These are phyloP conservation scores for Neurospora africana DNA, from an alignment of 495 filamentous ascomycete species.

Conservation along the genomic window DNA sequence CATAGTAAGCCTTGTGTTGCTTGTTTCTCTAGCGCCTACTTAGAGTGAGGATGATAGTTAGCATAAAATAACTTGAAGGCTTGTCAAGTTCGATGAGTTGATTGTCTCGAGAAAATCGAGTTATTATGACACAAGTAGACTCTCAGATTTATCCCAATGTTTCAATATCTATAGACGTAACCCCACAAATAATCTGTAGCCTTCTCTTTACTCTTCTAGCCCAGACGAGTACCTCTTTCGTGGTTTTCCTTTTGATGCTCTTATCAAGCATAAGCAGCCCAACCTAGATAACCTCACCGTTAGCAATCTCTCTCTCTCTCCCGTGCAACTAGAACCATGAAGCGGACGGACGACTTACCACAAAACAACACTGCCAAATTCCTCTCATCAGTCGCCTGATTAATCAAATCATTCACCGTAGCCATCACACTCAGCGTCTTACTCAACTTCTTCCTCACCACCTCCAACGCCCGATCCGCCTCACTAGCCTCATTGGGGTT, in stretches of 20 bases:
- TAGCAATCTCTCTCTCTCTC: not conserved
- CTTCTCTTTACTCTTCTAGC: not conserved
- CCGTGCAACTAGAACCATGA: not conserved
- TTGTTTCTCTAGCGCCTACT: not conserved
- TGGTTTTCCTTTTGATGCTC: not conserved
- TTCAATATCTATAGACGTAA: not conserved
- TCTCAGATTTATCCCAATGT: not conserved
- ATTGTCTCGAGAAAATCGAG: not conserved
- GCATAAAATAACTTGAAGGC: not conserved
- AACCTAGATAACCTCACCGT: conserved; percentile 32
- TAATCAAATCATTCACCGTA: conserved; percentile 93
- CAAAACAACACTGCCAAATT: conserved; percentile 88
- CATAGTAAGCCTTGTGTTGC: not conserved
- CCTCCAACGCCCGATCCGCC: conserved; percentile 80
- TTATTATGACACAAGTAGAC: not conserved
- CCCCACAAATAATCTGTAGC: not conserved
- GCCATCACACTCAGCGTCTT: conserved; percentile 89
- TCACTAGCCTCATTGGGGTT: conserved; percentile 70
- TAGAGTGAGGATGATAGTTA: not conserved
- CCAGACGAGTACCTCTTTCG: not conserved
- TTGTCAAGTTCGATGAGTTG: not conserved
- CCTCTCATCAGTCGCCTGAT: conserved; percentile 84
- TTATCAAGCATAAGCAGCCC: conserved; percentile 50
- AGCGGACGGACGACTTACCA: conserved; percentile 46
- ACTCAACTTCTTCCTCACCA: conserved; percentile 87